Percentiles rank a stretch among this genome's conserved stretches.
Conservation (phyloP, 2,329 filamentous ascomycete genomes). For the Epichloe sibirici region DNA sequence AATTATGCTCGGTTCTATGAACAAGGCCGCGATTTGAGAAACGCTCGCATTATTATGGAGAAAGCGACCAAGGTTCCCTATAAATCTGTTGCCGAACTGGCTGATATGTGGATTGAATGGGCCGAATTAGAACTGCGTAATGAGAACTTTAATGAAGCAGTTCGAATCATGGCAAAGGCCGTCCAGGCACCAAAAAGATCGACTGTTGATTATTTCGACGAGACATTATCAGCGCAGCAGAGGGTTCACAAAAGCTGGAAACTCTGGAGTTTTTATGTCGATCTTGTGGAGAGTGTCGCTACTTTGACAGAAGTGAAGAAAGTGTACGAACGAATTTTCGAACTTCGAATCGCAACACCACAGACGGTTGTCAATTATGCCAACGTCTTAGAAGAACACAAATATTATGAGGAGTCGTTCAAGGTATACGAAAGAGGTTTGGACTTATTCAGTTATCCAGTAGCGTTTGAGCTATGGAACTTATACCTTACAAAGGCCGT, state of each 20-base stretch:
- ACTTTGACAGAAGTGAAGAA: slow-evolving; percentile 85
- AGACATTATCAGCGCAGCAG: slow-evolving; percentile 85
- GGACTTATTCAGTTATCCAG: slow-evolving; percentile 96
- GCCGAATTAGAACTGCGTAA: slow-evolving; percentile 94
- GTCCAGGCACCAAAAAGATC: slow-evolving; percentile 94
- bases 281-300: slow-evolving; percentile 88
- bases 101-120: slow-evolving; percentile 99
- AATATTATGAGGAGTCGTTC: slow-evolving; percentile 95
- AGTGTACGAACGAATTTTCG: slow-evolving; percentile 95
- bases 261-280: slow-evolving; percentile 97
- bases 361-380: slow-evolving; percentile 98
- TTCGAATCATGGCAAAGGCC: slow-evolving; percentile 93
- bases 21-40: slow-evolving; percentile 68
- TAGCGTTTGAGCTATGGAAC: slow-evolving; percentile 98
- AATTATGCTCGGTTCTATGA: slow-evolving; percentile 98
- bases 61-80: slow-evolving; percentile 97
- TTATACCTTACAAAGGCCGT: slow-evolving; percentile 95
- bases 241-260: slow-evolving; percentile 99
- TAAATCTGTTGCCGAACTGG: slow-evolving; percentile 92
- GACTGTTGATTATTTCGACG: slow-evolving; percentile 99
- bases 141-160: slow-evolving; percentile 89
- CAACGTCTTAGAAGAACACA: slow-evolving; percentile 84
- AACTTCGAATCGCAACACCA: slow-evolving; percentile 92
- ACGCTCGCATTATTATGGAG: slow-evolving; percentile 86
- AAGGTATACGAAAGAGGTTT: slow-evolving; percentile 93